A percentile compares a stretch with the other conserved stretches of the same genome.
phyloP scores from a whole-genome alignment of 768 basidiomycete species.

The Trametes elegans region DNA sequence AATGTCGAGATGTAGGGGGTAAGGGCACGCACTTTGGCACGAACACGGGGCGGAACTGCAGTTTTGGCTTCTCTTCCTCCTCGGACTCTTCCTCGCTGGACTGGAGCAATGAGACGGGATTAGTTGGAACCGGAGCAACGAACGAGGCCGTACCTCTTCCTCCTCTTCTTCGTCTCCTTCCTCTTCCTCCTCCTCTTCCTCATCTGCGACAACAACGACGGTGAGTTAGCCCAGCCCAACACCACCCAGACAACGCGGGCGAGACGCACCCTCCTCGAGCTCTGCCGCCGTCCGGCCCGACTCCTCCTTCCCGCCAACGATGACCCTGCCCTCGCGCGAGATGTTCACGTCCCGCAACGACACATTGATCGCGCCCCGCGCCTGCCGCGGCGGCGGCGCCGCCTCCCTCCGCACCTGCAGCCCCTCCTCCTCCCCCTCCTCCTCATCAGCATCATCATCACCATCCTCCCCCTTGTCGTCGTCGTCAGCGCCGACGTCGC shows the following conservation, averaged over 20 bases:
- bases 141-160: constrained; percentile 44
- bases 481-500: constrained; percentile 50
- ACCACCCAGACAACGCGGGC: background rate
- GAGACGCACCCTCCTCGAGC: constrained; percentile 20
- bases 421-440: constrained; percentile 35
- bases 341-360: constrained; percentile 78
- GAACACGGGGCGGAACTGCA: constrained; percentile 89
- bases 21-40: constrained; percentile 75
- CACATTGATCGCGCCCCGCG: constrained; percentile 63
- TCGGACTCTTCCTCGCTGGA: constrained; percentile 84
- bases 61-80: constrained; percentile 73
- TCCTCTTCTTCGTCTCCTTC: constrained; percentile 33
- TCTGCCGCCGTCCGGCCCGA: constrained; percentile 62
- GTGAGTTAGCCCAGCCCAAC: background rate
- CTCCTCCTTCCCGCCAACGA: constrained; percentile 75
- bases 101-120: constrained; percentile 36
- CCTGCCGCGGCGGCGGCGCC: constrained; percentile 31
- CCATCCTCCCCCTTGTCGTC: constrained; percentile 61
- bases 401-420: constrained; percentile 31
- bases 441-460: constrained; percentile 49
- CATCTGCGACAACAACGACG: background rate
- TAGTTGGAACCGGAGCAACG: constrained; percentile 1
- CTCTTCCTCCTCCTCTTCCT: constrained; percentile 46
- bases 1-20: background rate
- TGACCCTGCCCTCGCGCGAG: constrained; percentile 76